phyloP scores from a whole-genome alignment of 306 rosid genomes.

The Rosa rugosa region DNA sequence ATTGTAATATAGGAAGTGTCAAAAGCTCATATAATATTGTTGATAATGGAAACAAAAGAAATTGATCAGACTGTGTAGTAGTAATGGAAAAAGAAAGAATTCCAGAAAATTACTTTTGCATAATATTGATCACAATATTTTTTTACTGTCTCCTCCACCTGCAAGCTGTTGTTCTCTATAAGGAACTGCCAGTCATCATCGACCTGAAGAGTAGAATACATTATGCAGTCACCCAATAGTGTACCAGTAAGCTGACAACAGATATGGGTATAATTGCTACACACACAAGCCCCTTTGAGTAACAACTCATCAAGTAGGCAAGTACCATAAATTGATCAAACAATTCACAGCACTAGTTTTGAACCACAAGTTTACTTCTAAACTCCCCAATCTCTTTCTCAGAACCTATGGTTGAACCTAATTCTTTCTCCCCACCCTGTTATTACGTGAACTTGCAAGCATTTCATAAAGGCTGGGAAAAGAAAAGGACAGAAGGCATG shows the following conservation, averaged over 20 bases:
- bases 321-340: background rate
- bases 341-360: background rate
- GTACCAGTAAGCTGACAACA: background rate
- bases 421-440: constrained; percentile 5
- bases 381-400: constrained; percentile 27
- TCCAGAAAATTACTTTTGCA: constrained; percentile 52
- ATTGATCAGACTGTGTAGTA: constrained; percentile 7
- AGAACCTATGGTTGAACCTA: constrained; percentile 2
- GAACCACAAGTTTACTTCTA: constrained; percentile 10
- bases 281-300: background rate
- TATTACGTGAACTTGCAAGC: background rate
- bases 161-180: constrained; percentile 44
- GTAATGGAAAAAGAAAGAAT: background rate
- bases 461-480: background rate
- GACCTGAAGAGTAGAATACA: constrained; percentile 37
- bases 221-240: constrained; percentile 6
- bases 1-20: background rate
- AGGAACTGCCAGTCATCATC: constrained; percentile 50
- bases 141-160: constrained; percentile 51
- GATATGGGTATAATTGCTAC: background rate
- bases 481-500: background rate
- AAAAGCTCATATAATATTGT: background rate
- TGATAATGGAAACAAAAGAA: constrained; percentile 2
- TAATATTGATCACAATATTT: constrained; percentile 54
- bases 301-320: background rate